Conservation (phyloP, 257 asterid species). For the Prunella vulgaris region DNA sequence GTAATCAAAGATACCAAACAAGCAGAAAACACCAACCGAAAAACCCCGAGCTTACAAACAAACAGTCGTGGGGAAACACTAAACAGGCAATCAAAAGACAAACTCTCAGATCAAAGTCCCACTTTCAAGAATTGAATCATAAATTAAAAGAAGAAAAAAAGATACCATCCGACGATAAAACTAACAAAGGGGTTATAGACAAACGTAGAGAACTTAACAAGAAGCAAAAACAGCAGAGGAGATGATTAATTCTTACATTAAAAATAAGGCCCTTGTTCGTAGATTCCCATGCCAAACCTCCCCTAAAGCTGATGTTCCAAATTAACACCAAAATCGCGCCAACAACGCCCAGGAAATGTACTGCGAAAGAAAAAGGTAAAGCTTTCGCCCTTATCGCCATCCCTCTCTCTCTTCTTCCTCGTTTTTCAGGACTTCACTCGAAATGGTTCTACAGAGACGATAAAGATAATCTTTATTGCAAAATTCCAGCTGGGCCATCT, state of each 20-base stretch:
- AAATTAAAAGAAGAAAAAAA: neutral
- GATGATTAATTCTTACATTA: conserved; percentile 39
- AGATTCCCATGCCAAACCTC: conserved; percentile 92
- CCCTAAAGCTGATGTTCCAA: conserved; percentile 78
- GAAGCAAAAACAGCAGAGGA: no score
- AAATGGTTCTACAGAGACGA: no score
- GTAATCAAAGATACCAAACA: no score
- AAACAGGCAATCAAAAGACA: neutral
- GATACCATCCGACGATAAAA: no score
- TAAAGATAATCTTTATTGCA: conserved; percentile 15
- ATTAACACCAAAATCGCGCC: conserved; percentile 61
- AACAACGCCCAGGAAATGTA: conserved; percentile 59
- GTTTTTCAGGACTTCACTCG: conserved; percentile 11
- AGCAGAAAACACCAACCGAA: neutral
- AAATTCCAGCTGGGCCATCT: conserved; percentile 5
- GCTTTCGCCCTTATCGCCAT: conserved; percentile 83
- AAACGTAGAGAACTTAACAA: no score
- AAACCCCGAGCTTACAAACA: no score
- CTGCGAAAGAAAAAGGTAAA: conserved; percentile 45
- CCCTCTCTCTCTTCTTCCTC: neutral
- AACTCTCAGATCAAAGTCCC: neutral
- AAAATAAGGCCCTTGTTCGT: conserved; percentile 76
- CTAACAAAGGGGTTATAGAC: no score
- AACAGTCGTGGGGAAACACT: neutral
- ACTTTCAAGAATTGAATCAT: neutral